Base-by-base conservation (phyloP, 2,329 filamentous ascomycete genomes). In the Bipolaris cookei region DNA sequence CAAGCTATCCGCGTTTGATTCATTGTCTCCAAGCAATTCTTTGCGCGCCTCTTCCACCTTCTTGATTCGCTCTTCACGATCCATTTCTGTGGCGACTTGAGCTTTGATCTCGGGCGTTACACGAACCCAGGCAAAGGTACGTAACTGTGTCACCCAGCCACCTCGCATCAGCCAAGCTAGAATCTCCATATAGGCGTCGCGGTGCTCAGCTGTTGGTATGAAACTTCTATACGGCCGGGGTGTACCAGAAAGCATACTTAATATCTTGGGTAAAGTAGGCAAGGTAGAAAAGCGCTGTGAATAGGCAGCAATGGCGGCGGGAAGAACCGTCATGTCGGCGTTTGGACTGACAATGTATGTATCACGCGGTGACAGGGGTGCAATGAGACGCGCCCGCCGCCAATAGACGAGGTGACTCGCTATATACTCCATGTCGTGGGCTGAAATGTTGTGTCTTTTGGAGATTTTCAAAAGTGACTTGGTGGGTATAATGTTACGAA, bases 361-460 rank as follows among this genome's bases (percentile, higher is more conserved):
- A 73, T 98, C 93, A 45, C 93, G 86, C 41, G 90, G 90, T 70
- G 97, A 92, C 5, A 99, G 84, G 0, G 95, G 95, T 4, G 92
- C 90, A 38, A 98, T 94, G 14, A 94, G 90, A 58, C 96, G 90
- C 44, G 94, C 95, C 55, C 93, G 89, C 21, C 95, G 88, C 93
- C 94, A 98, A 78, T 96, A 96, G 59, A 98, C 92, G 61, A 99
- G 89, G 78, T 98, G 95, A 56, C 91, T 90, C 8, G 93, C 92
- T 61, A 96, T 90, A 66, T 91, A 89, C 62, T 94, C 89, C 61
- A 98, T 89, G 65, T 96, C 91, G 30, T 86, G 83, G 1, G 95
- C 83, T 3, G 90, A 88, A 50, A 98, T 88, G 18, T 88, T 85
- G 49, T 90, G 86, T 63, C 84, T 86, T 64, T 88, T 85, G 14